Evolutionary conservation across 495 filamentous ascomycete genomes (phyloP), one percentile per base, ranked within the genome.

Genomic region (Lindgomyces ingoldianus): DNA sequence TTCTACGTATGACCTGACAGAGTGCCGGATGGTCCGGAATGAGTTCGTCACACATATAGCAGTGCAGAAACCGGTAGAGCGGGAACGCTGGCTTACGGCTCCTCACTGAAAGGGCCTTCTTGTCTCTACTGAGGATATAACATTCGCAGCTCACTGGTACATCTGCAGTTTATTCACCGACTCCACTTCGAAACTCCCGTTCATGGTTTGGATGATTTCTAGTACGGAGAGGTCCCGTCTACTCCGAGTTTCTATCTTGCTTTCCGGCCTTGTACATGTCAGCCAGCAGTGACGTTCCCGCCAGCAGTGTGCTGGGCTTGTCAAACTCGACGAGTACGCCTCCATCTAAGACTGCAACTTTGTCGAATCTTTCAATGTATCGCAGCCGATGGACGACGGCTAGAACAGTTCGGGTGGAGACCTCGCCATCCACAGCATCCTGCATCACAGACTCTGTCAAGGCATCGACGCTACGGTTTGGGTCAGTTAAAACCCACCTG

Each of bases 331-430:
- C 48, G 25, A 52, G 18, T 25, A 25, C 25, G 9, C 48, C 48
- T 29, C 4, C 48, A 29, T 62, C 33, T 27, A 65, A 21, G 25
- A 65, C 62, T 12, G 51, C 44, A 39, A 65, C 36, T 19, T 57
- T 18, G 36, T 65, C 62, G 36, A 62, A 65, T 18, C 62, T 24
- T 21, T 41, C 16, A 26, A 65, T 46, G 30, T 18, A 49, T 4
- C 56, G 26, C n/a, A 65, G 25, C 9, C 62, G 57, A 62, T 65
- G 62, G 4, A 46, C 36, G 45, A 65, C 62, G 3, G 58, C 62
- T 22, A 65, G 22, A n/a, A 65, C 48, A 12, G 62, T 65, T 19
- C 46, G 57, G 22, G 8, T 44, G 8, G 4, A 18, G 33, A 62
- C 52, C 4, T 44, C 53, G n/a, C 9, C 36, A 4, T 53, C 56